These are phyloP conservation scores for Niebla homalea DNA, from an alignment of 495 filamentous ascomycete genomes.

Conservation along the genomic window DNA sequence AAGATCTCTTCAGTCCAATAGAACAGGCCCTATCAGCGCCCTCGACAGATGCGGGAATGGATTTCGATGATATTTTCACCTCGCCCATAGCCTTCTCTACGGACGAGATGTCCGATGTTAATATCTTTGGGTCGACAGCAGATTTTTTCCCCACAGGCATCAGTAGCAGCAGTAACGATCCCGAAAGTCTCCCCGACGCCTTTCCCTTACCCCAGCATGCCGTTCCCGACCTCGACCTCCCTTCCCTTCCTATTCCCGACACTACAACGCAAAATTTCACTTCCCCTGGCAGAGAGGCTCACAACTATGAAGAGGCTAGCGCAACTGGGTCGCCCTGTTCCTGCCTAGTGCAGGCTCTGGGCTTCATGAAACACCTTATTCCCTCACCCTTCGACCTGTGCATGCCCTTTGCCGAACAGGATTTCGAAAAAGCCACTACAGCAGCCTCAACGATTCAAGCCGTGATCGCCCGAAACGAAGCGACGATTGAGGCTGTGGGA, in stretches of 20 bases:
- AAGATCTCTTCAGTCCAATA: no score
- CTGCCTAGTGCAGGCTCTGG: constrained; percentile 7
- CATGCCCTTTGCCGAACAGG: not conserved
- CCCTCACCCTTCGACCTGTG: constrained; percentile 2
- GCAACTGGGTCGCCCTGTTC: not conserved
- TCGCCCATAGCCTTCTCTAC: constrained; percentile 10
- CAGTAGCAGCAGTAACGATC: not conserved
- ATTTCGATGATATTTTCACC: constrained; percentile 13
- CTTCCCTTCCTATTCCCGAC: not conserved
- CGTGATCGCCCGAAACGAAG: constrained; percentile 18
- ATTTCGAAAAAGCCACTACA: not conserved
- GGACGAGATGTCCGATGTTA: not conserved
- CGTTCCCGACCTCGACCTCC: not conserved
- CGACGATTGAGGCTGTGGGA: constrained; percentile 14
- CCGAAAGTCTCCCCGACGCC: not conserved
- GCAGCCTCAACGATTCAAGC: constrained; percentile 13
- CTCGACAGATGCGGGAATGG: not conserved
- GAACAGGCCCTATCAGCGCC: not conserved
- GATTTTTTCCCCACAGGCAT: constrained; percentile 3
- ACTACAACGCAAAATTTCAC: not conserved
- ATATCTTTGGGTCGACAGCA: not conserved
- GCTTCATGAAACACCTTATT: constrained; percentile 11
- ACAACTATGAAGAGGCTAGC: not conserved
- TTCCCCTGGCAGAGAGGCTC: not conserved
- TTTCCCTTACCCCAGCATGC: constrained; percentile 2